Evolutionary conservation across 495 filamentous ascomycete species (phyloP), one percentile per base, ranked within the genome.

Genomic region (Xylaria acuta): DNA sequence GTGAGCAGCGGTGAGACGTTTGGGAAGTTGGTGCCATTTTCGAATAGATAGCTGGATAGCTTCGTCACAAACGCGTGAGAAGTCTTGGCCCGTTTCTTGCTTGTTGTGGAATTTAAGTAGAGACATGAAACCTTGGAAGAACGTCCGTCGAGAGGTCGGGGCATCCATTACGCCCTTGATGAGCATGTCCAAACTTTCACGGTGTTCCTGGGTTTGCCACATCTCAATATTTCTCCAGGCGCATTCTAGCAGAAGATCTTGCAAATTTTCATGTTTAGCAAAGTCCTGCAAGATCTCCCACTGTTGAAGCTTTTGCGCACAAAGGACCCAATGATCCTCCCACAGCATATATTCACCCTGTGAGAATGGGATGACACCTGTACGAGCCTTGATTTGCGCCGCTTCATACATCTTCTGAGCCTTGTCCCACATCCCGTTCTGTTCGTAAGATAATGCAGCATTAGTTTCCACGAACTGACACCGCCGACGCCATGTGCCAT

Each of bases 381-480:
- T 97, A 45, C 97, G 89, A 54, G 97, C 95, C 80, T 97, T 99
- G 79, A 98, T 95, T 81, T 98, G 97, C 0, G 96, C 97, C 54
- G 89, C 90, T 78, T 99, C 97, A 81, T 98, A 99, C 83, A 97
- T 91, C 74, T 92, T 90, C 80, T 98, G 97, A 16, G 97, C 93
- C 78, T 97, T 97, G 73, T 98, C 96, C 96, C 97, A 99, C 92
- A 98, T 97, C 32, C 97, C 97, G 76, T 96, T 95, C 77, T 99
- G 97, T 82, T 99, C 97, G 75, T 97, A 99, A 0, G 97, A 99
- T 11, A 99, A 83, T 0, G 94, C 97, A 32, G 95, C 92, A 75
- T 98, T 99, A 14, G 95, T 98, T 82, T 98, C 97, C 6, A 98
- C 90, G 76, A 96, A 99, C 75, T 96, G 92, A 77, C 93, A 97